phyloP scores from a whole-genome alignment of 768 basidiomycete species.

The Obba rivulosa region DNA sequence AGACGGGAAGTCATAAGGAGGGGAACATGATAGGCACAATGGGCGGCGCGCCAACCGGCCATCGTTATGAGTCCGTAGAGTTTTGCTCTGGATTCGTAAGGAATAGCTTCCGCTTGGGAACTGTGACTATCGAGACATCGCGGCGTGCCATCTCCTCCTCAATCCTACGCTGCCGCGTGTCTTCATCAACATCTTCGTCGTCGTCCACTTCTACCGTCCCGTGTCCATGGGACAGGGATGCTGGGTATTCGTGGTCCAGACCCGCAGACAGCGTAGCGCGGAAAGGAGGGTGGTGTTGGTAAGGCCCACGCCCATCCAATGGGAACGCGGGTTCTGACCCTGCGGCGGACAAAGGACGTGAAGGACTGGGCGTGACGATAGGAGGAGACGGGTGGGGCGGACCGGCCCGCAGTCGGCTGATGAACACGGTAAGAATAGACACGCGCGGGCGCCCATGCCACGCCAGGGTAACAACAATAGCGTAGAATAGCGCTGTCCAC shows the following conservation, averaged over 20 bases:
- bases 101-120: conserved; percentile 70
- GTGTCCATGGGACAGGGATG: conserved; percentile 33
- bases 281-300: conserved; percentile 62
- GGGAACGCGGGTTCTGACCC: conserved; percentile 42
- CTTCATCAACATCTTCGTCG: conserved; percentile 72
- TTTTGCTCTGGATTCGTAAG: conserved; percentile 55
- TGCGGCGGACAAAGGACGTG: conserved; percentile 34
- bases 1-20: conserved; percentile 4
- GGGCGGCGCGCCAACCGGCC: not conserved
- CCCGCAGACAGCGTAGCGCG: conserved; percentile 30
- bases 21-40: conserved; percentile 13
- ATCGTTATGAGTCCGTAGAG: conserved; percentile 1
- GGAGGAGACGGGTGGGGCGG: conserved; percentile 20
- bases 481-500: conserved; percentile 58
- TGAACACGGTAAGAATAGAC: conserved; percentile 50
- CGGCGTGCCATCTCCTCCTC: conserved; percentile 80
- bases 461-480: conserved; percentile 44
- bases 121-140: conserved; percentile 75
- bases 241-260: conserved; percentile 37
- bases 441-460: conserved; percentile 53
- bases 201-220: conserved; percentile 49
- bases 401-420: conserved; percentile 37
- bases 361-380: conserved; percentile 30
- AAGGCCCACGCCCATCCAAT: conserved; percentile 45
- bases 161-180: conserved; percentile 64